A percentile compares a stretch with the other conserved stretches of the same genome.
phyloP scores from a whole-genome alignment of 176 grass and related monocot genomes.

The Avena insularis region DNA sequence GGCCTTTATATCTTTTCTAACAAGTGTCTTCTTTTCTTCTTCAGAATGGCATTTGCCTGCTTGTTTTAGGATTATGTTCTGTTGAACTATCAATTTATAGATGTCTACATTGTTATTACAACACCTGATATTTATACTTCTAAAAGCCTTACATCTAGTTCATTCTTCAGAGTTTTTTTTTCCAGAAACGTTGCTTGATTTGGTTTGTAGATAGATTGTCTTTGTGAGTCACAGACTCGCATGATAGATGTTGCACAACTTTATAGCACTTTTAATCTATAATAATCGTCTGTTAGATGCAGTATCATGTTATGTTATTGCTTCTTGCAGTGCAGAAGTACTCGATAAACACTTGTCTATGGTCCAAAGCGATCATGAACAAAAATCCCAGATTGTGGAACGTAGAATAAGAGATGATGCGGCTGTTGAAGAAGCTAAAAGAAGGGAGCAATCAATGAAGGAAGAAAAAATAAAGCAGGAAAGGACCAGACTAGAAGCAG shows the following conservation, averaged over 20 bases:
- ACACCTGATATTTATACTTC: neutral
- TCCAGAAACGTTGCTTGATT: conserved; percentile 14
- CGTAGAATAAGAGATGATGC: conserved; percentile 93
- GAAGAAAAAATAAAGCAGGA: conserved; percentile 83
- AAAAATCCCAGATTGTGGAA: conserved; percentile 85
- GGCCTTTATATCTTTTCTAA: neutral
- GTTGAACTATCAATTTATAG: conserved; percentile 10
- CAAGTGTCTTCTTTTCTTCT: conserved; percentile 2
- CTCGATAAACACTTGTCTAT: conserved; percentile 85
- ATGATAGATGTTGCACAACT: neutral
- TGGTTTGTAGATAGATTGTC: neutral
- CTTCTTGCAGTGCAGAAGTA: conserved; percentile 84
- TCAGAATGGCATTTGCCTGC: neutral
- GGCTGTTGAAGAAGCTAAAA: conserved; percentile 89
- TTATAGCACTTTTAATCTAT: neutral
- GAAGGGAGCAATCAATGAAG: conserved; percentile 67
- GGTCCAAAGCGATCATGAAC: conserved; percentile 86
- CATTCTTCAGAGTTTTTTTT: conserved; percentile 18
- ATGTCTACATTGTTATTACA: neutral
- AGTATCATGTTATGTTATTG: conserved; percentile 43
- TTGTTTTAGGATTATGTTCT: neutral
- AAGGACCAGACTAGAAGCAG: conserved; percentile 76
- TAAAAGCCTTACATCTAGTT: conserved; percentile 23
- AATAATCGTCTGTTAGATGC: conserved; percentile 27
- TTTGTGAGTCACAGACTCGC: neutral